Base-by-base conservation (phyloP, 495 filamentous ascomycete species). In the Diplogelasinospora grovesii region DNA sequence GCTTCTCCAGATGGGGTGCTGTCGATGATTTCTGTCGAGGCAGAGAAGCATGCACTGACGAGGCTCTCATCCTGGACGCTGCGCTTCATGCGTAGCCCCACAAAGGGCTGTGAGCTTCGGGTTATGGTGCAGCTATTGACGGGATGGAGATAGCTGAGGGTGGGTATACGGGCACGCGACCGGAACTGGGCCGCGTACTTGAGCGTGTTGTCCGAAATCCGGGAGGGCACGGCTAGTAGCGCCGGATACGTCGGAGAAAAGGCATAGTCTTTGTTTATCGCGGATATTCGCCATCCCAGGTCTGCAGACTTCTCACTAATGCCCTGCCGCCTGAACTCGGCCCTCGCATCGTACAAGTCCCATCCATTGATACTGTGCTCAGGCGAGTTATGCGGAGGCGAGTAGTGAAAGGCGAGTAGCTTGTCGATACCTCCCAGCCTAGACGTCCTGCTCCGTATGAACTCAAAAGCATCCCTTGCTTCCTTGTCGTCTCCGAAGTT, bases 71-170 rank as follows among this genome's bases (percentile, higher is more conserved):
- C 92, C 53, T 99, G 92, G 34, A 93, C 86, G 59, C 86, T 96
- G 32, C 92, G 78, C 50, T 94, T 90, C 36, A 85, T 79, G 38
- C 85, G 76, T 10, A 97, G 77, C 3, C 92, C 92, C 13, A 89
- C 84, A 42, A 94, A 64, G 2, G 92, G 92, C 62, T 99, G 92
- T 3, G 93, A 92, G 56, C 89, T 93, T 46, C 92, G 73, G 3
- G 90, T 95, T 46, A 99, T 97, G 19, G 89, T 89, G 59, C 92
- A 96, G 58, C 93, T 94, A 62, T 97, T 99, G 43, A 97, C 73
- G 2, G 92, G 88, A 60, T 99, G 92, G 8, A 95, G 75, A 57
- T 99, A 99, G 22, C 86, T 85, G 24, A 97, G 68, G 7, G 81
- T 83, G 13, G 92, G 92, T 63, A 99, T 86, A 42, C 92, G 78